Percentiles rank a stretch among this genome's conserved stretches.
Evolutionary conservation across 2,329 filamentous ascomycete species (phyloP).

Genomic region (Purpureocillium lavendulum): DNA sequence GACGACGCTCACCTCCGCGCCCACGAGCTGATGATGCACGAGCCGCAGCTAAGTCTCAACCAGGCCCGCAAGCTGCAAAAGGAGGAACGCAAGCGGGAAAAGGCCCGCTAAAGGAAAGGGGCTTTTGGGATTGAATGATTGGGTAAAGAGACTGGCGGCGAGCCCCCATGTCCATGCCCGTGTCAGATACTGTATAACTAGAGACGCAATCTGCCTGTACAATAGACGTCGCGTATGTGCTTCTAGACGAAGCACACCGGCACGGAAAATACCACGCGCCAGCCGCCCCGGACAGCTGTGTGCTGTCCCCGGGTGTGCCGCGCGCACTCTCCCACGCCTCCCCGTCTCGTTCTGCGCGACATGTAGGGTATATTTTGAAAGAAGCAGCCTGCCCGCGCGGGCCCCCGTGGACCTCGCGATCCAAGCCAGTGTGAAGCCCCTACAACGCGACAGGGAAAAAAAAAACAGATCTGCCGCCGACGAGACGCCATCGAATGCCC

Average conservation of each 20-base stretch:
- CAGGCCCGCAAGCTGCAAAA: slow-evolving; percentile 63
- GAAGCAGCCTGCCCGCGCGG: neutral
- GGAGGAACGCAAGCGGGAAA: slow-evolving; percentile 40
- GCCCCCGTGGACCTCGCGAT: slow-evolving; percentile 1
- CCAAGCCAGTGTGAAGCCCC: neutral
- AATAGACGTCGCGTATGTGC: too few species aligned
- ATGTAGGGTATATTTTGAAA: slow-evolving; percentile 10
- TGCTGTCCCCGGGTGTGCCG: too few species aligned
- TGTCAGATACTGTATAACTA: too few species aligned
- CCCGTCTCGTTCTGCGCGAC: neutral
- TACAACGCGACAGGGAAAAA: neutral
- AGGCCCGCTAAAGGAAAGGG: too few species aligned
- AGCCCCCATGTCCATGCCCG: too few species aligned
- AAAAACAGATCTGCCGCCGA: neutral
- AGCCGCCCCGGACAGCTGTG: too few species aligned
- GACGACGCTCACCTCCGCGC: slow-evolving; percentile 45
- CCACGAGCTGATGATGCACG: slow-evolving; percentile 37
- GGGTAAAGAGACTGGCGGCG: too few species aligned
- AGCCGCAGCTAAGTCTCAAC: slow-evolving; percentile 50
- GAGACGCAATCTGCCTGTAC: too few species aligned
- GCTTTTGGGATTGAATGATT: too few species aligned
- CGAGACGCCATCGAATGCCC: slow-evolving; percentile 4
- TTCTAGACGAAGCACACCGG: too few species aligned
- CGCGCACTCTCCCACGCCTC: too few species aligned
- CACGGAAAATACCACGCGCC: too few species aligned